Base-by-base conservation (phyloP, 106 monocot species). In the Dioscorea zingiberensis region DNA sequence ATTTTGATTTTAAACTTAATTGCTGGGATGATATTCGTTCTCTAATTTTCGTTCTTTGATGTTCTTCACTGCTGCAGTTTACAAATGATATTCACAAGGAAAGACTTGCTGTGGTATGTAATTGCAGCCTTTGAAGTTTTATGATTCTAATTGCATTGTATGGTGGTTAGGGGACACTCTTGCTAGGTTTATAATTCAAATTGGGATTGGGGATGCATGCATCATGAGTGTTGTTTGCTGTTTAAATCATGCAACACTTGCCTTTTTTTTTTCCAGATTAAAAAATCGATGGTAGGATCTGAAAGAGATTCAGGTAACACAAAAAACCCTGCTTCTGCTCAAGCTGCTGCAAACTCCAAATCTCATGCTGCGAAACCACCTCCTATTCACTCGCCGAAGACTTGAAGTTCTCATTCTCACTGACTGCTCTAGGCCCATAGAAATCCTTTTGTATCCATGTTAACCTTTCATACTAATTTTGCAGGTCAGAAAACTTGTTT, bases 11-110 rank as follows among this genome's bases (percentile, higher is more conserved):
- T 51, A 51, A 44, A 45, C 27, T 18, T 30, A 2, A n/a, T 58
- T 70, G 29, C 21, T 58, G 59, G 28, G 18, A 66, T 19, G 4
- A 13, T 51, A 51, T 19, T 13, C 51, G 66, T 38, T 3, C 21
- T 60, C 28, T n/a, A 15, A 60, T 63, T 49, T 63, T 64, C 69
- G 65, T 58, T 68, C 60, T 71, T 7, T 66, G 66, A 17, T 24
- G 19, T 54, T 51, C 25, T 45, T 68, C 24, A 8, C 38, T 38
- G 4, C 38, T 79, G 61, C 85, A 98, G 97, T 58, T 64, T 27
- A 71, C 57, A 21, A 89, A 82, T 82, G 98, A 93, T 70, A 76
- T 98, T 68, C 98, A 98, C 68, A 93, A 83, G 68, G 98, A 98
- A 73, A 92, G 98, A 60, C 89, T 98, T 73, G 64, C 78, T 11